Base-by-base conservation (phyloP, 1,284 basidiomycete genomes). In the Exsudoporus floridanus region DNA sequence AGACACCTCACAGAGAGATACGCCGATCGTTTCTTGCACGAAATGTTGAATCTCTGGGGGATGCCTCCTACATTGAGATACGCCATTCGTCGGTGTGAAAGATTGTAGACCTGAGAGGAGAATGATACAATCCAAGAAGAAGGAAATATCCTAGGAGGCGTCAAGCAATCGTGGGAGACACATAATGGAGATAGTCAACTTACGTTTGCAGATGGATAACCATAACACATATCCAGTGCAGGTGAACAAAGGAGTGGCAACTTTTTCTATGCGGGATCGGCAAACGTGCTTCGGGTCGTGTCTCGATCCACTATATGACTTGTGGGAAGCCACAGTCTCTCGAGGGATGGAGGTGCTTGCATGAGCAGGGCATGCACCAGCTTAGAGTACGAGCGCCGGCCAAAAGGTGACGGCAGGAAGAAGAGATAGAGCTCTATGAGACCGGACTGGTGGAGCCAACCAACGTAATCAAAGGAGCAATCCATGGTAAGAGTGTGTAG, bases 241-340 rank as follows among this genome's bases (percentile, higher is more conserved):
- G 61, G 25, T 25, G 43, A 58, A 38, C 46, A 43, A 27, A 63
- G 49, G 25, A 25, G 28, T 33, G 50, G 14, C 12, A 52, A 23
- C 7, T 40, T 36, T 19, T 14, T 34, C 60, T 52, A 49, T 5
- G 9, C 34, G 6, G 41, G 28, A 14, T 45, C 8, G 16, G 18
- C 25, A 18, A 61, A 38, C 4, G 50, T 40, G n/a, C 10, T 6
- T 4, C 19, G 39, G 6, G 48, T 0, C 1, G 14, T 2, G 14
- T 5, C 23, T 13, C 6, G 6, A n/a, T 8, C 10, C 6, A 0
- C 5, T 19, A 3, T 5, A 8, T 18, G 4, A 12, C 27, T 18
- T 8, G 50, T 4, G 9, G 10, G 21, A n/a, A 60, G 27, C 4
- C 4, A 18, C 5, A 61, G 23, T 12, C 21, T 8, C 25, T 50